phyloP scores from a whole-genome alignment of 345 rosid species.

The Salix koriyanagi region DNA sequence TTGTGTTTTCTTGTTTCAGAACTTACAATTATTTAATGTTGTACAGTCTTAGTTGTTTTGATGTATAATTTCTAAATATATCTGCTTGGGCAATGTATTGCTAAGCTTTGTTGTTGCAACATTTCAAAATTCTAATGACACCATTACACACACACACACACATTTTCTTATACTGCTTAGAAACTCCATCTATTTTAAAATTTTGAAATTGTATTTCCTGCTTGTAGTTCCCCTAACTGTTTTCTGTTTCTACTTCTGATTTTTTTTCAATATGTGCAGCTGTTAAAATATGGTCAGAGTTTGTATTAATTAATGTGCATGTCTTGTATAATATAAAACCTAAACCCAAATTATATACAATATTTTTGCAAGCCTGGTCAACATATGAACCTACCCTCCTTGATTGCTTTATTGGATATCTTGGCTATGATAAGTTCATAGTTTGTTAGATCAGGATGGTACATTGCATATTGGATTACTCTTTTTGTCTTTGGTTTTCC shows the following conservation, averaged over 20 bases:
- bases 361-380: background rate
- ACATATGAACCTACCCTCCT: background rate
- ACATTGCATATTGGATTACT: background rate
- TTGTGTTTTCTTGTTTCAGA: background rate
- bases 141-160: too few relatives aligned
- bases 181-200: background rate
- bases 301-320: too few relatives aligned
- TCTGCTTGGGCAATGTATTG: background rate
- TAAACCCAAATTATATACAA: background rate
- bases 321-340: background rate
- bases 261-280: background rate
- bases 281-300: background rate
- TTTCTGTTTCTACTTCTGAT: too few relatives aligned
- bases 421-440: background rate
- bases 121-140: too few relatives aligned
- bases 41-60: background rate
- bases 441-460: background rate
- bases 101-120: too few relatives aligned
- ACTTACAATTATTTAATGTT: background rate
- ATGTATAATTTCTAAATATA: background rate
- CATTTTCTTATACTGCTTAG: background rate
- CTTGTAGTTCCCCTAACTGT: background rate
- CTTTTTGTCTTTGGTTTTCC: background rate
- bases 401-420: background rate
- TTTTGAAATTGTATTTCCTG: background rate